Evolutionary conservation across 1,139 yeast species (phyloP).

Genomic region (Zygotorulaspora mrakii): DNA sequence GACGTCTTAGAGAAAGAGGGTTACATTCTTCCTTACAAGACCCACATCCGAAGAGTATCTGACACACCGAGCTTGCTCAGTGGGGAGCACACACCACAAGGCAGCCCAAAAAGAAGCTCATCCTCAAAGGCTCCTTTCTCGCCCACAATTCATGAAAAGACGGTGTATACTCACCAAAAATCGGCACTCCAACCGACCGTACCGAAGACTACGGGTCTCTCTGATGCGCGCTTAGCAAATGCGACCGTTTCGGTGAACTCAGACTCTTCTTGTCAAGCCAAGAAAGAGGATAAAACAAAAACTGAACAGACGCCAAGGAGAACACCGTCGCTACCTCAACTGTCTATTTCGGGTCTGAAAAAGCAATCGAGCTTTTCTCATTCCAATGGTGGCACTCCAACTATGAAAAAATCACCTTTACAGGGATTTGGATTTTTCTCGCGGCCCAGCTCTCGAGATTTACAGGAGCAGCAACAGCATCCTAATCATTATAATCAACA

Average conservation of each 20-base stretch:
- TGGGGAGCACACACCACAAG: slow-evolving; percentile 26
- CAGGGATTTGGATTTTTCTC: slow-evolving; percentile 34
- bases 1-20: slow-evolving; percentile 12
- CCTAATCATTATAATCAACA: slow-evolving; percentile 11
- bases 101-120: slow-evolving; percentile 24
- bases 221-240: slow-evolving; percentile 5
- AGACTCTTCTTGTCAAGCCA: slow-evolving; percentile 8
- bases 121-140: slow-evolving; percentile 3
- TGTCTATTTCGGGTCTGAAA: slow-evolving; percentile 28
- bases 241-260: slow-evolving; percentile 7
- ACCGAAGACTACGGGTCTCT: slow-evolving; percentile 1
- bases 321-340: slow-evolving; percentile 33
- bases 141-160: slow-evolving; percentile 5
- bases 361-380: slow-evolving; percentile 29
- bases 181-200: slow-evolving; percentile 7
- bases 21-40: slow-evolving; percentile 22
- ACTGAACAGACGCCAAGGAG: slow-evolving; percentile 23
- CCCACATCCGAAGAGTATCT: slow-evolving; percentile 31
- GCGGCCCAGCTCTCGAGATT: slow-evolving; percentile 31
- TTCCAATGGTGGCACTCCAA: slow-evolving; percentile 20
- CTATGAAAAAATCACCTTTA: slow-evolving; percentile 33
- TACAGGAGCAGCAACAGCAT: slow-evolving; percentile 16
- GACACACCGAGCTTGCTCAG: slow-evolving; percentile 33
- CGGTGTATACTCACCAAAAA: slow-evolving; percentile 1
- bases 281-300: slow-evolving; percentile 14